phyloP scores from a whole-genome alignment of 2,329 filamentous ascomycete genomes.

The Verticillium tricorpus region DNA sequence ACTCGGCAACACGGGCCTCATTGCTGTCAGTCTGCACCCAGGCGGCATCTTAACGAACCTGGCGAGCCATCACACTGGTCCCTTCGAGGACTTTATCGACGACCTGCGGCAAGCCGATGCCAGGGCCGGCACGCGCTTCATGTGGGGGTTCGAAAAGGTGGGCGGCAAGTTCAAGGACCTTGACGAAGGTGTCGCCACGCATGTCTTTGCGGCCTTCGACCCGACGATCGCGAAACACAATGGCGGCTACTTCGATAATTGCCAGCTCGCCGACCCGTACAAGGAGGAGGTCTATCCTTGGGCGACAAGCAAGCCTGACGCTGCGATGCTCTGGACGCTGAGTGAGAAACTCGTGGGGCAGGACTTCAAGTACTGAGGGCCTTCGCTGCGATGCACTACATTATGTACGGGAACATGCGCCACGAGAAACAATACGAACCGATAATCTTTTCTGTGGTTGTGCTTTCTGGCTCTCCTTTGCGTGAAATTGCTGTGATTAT shows the following conservation, averaged over 20 bases:
- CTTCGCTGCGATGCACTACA: not conserved
- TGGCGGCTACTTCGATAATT: constrained; percentile 23
- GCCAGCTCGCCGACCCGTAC: constrained; percentile 18
- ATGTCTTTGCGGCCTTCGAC: constrained; percentile 28
- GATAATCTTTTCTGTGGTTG: too few species aligned
- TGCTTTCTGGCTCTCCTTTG: too few species aligned
- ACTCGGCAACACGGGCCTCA: constrained; percentile 18
- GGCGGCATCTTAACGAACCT: constrained; percentile 20
- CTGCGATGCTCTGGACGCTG: constrained; percentile 27
- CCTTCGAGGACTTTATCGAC: not conserved
- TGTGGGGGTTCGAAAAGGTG: constrained; percentile 13
- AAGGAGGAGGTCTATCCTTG: constrained; percentile 21
- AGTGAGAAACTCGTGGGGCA: constrained; percentile 27
- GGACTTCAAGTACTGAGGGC: constrained; percentile 18
- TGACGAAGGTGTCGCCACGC: constrained; percentile 25
- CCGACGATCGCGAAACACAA: constrained; percentile 10
- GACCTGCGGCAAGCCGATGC: constrained; percentile 10
- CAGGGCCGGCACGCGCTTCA: not conserved
- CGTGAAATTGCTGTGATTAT: too few species aligned
- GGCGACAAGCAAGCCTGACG: constrained; percentile 19
- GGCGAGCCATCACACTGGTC: not conserved
- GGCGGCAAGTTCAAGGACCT: constrained; percentile 15
- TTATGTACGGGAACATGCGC: not conserved
- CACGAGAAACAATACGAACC: too few species aligned
- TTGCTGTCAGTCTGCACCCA: constrained; percentile 28